Percentiles rank a stretch among this genome's conserved stretches.
These are phyloP conservation scores for Massariosphaeria phaeospora DNA, from an alignment of 495 filamentous ascomycete genomes.

Conservation along the genomic window DNA sequence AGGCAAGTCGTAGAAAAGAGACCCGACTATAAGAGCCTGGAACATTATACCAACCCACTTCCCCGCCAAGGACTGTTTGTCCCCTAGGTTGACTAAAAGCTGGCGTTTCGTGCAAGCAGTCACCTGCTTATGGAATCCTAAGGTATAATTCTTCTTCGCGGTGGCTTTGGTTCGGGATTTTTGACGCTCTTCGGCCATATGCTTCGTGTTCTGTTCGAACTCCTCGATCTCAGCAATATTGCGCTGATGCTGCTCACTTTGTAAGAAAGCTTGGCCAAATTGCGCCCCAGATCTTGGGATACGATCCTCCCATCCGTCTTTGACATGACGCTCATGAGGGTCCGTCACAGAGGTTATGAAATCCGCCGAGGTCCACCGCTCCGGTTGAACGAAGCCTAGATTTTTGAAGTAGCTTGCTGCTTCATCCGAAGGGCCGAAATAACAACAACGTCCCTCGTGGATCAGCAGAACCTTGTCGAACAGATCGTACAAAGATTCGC, in stretches of 20 bases:
- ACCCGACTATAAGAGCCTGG: conserved; percentile 71
- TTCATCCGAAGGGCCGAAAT: conserved; percentile 55
- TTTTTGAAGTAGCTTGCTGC: conserved; percentile 59
- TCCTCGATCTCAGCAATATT: conserved; percentile 40
- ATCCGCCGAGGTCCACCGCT: conserved; percentile 62
- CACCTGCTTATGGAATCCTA: conserved; percentile 64
- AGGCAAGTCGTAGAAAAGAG: conserved; percentile 68
- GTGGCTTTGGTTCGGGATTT: conserved; percentile 45
- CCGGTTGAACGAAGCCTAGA: conserved; percentile 57
- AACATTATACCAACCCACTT: conserved; percentile 62
- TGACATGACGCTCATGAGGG: conserved; percentile 55
- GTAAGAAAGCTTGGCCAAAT: conserved; percentile 52
- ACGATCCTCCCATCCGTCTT: conserved; percentile 54
- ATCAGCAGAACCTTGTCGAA: conserved; percentile 70
- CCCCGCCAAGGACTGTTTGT: conserved; percentile 49
- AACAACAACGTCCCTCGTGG: conserved; percentile 60
- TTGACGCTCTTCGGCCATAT: conserved; percentile 46
- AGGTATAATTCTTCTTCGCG: conserved; percentile 62
- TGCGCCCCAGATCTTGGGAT: conserved; percentile 58
- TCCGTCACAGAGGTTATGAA: conserved; percentile 66
- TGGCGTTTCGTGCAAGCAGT: conserved; percentile 62
- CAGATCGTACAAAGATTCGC: conserved; percentile 61
- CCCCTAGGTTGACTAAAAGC: conserved; percentile 61
- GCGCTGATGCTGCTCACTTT: conserved; percentile 40
- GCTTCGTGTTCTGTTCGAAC: conserved; percentile 51